phyloP scores from a whole-genome alignment of 1,284 basidiomycete genomes.

The Taiwanofungus camphoratus region DNA sequence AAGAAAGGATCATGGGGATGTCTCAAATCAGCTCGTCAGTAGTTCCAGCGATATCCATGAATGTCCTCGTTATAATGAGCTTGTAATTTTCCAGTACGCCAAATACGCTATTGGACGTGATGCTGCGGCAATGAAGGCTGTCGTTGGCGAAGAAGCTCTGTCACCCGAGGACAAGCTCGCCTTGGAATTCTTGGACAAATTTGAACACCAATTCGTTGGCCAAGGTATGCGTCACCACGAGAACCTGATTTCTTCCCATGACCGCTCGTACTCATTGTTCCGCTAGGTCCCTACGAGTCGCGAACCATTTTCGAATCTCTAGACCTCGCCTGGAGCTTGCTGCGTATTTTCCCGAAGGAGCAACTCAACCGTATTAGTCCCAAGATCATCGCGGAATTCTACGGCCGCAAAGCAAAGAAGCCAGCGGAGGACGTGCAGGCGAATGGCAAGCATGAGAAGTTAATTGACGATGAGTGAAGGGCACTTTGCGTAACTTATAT shows the following conservation, averaged over 20 bases:
- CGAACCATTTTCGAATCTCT: conserved; percentile 97
- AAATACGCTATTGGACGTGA: conserved; percentile 98
- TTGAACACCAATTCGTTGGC: conserved; percentile 91
- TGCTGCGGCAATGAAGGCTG: conserved; percentile 98
- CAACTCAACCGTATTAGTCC: conserved; percentile 94
- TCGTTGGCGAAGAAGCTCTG: conserved; percentile 97
- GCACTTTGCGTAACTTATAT: not conserved
- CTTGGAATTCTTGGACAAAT: conserved; percentile 90
- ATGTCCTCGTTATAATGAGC: conserved; percentile 1
- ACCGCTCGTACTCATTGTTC: not conserved
- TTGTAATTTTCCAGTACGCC: conserved; percentile 60
- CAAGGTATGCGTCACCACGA: conserved; percentile 61
- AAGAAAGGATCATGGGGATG: conserved; percentile 97
- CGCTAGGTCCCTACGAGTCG: conserved; percentile 87
- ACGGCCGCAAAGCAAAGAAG: conserved; percentile 74
- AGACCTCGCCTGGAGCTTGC: conserved; percentile 94
- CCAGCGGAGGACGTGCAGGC: conserved; percentile 43
- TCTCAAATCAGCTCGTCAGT: conserved; percentile 91
- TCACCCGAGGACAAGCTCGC: conserved; percentile 92
- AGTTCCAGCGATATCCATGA: not conserved
- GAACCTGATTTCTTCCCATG: not conserved
- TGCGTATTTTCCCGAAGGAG: conserved; percentile 99
- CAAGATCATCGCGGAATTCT: conserved; percentile 85
- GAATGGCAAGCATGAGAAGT: conserved; percentile 43
- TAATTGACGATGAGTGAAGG: conserved; percentile 46